Base-by-base conservation (phyloP, 2,329 filamentous ascomycete genomes). In the Colletotrichum sp. region DNA sequence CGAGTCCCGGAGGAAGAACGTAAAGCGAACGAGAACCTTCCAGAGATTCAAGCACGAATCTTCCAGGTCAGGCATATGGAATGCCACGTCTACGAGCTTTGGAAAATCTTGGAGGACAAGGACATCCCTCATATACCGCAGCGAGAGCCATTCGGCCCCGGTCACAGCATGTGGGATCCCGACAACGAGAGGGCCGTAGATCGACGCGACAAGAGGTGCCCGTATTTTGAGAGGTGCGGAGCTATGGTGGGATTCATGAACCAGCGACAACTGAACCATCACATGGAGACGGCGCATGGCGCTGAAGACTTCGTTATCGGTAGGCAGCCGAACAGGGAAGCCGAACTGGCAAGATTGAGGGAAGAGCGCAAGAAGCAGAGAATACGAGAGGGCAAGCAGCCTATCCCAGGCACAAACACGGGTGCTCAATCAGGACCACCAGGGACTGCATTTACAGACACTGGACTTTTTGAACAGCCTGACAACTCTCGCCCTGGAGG, bases 211-310 rank as follows among this genome's bases (percentile, higher is more conserved):
- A 77, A 77, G 70, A 69, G 76, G 7, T 78, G 77, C 67, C 77
- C 77, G 21, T 57, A 70, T 32, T 78, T 78, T 62, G 69, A 76
- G 8, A 69, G 71, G 30, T 78, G 77, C 55, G 77, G 77, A 8
- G 72, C 77, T 30, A 77, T 78, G 72, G 76, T 78, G 5, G 76
- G 76, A 34, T 76, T 76, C 59, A 78, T 78, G 77, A 77, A 69
- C 36, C 65, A 75, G 57, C 60, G 28, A 36, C 77, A 78, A 24
- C 76, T 76, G 76, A 75, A 70, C 49, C 21, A 39, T 18, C 77
- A 78, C 55, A 59, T 77, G 63, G 68, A 74, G 67, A 65, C 32
- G 52, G 64, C 66, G 9, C 77, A 78, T 44, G 66, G 52, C 8
- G 59, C 49, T 24, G 68, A 77, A 39, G 68, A 76, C 26, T 71